These are phyloP conservation scores for Dichotomocladium elegans DNA, from an alignment of 371 early-diverging fungal genomes.

Conservation along the genomic window DNA sequence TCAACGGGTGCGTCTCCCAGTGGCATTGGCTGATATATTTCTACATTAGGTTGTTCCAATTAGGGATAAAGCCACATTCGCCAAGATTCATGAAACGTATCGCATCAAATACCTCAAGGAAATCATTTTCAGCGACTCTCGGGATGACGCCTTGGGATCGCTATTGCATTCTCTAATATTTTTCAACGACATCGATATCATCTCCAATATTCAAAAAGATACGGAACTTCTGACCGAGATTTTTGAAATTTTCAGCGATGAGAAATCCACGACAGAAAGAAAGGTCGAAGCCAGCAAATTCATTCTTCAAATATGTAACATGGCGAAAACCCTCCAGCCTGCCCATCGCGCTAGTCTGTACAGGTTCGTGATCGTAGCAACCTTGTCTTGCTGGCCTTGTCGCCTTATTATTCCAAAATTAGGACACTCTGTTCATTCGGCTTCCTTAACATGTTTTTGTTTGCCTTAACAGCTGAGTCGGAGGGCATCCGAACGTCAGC, in stretches of 20 bases:
- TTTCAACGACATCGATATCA: constrained; percentile 79
- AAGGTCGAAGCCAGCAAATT: constrained; percentile 71
- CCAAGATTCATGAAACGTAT: constrained; percentile 79
- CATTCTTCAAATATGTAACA: constrained; percentile 67
- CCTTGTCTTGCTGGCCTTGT: too few relatives aligned
- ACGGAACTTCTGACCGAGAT: constrained; percentile 60
- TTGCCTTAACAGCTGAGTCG: constrained; percentile 53
- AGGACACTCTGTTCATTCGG: too few relatives aligned
- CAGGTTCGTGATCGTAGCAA: too few relatives aligned
- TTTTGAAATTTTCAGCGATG: constrained; percentile 57
- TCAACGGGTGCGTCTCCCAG: background rate
- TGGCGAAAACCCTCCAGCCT: constrained; percentile 68
- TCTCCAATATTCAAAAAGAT: constrained; percentile 67
- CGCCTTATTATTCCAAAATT: too few relatives aligned
- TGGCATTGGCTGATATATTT: too few relatives aligned
- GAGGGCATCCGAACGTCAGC: constrained; percentile 53
- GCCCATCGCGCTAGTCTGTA: constrained; percentile 56
- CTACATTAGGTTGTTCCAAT: constrained; percentile 72
- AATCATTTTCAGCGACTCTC: constrained; percentile 63
- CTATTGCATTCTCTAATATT: constrained; percentile 68
- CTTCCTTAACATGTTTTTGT: constrained; percentile 70
- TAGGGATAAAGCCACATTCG: constrained; percentile 54
- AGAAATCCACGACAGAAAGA: constrained; percentile 32
- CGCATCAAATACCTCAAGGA: constrained; percentile 83
- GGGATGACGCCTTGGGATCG: constrained; percentile 72